Conservation (phyloP, 345 rosid genomes). For the Hibiscus trionum region DNA sequence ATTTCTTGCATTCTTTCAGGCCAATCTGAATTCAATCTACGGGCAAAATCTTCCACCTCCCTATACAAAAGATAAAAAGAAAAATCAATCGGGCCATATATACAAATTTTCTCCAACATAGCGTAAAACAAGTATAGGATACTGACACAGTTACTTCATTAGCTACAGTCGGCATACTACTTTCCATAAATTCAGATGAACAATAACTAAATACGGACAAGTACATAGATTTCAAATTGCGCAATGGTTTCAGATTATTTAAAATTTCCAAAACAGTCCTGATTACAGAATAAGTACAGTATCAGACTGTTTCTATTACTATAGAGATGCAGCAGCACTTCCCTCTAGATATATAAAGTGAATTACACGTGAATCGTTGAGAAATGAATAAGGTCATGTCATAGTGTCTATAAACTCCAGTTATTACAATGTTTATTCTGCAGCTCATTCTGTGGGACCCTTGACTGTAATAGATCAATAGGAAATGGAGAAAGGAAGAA, state of each 20-base stretch:
- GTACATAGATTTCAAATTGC: not conserved
- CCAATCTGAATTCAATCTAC: slow-evolving; percentile 81
- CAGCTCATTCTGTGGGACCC: not conserved
- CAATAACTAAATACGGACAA: not conserved
- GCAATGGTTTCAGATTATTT: not conserved
- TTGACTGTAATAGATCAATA: not conserved
- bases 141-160: slow-evolving; percentile 1
- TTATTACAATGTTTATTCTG: not conserved
- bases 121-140: slow-evolving; percentile 4
- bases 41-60: slow-evolving; percentile 91
- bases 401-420: not conserved
- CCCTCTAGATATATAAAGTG: no score
- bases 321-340: no score
- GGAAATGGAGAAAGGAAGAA: not conserved
- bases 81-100: not conserved
- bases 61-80: slow-evolving; percentile 21
- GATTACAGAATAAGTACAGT: not conserved
- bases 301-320: not conserved
- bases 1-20: slow-evolving; percentile 71
- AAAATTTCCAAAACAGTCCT: not conserved
- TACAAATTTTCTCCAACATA: not conserved
- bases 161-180: not conserved
- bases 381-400: no score
- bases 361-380: no score
- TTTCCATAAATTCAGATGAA: not conserved